Percentiles rank a stretch among this genome's conserved stretches.
Evolutionary conservation across 495 filamentous ascomycete species (phyloP).

Genomic region (Penicillium desertorum): DNA sequence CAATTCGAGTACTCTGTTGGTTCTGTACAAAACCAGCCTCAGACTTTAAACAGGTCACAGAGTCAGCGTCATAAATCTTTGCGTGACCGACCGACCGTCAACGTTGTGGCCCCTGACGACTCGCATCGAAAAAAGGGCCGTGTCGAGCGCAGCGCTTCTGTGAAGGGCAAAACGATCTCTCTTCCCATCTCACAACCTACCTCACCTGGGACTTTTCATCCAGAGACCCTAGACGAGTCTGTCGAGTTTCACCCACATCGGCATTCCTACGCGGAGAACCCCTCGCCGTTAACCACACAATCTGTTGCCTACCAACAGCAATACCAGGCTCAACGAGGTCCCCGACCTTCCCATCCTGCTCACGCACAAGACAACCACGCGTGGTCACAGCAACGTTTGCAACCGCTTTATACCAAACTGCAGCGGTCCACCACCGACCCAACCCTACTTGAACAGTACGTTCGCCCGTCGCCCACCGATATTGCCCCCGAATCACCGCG

Average conservation of each 20-base stretch:
- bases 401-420: slow-evolving; percentile 18
- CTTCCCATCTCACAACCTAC: slow-evolving; percentile 27
- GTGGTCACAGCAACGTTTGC: slow-evolving; percentile 17
- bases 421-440: slow-evolving; percentile 36
- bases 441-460: slow-evolving; percentile 41
- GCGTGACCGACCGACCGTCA: slow-evolving; percentile 31
- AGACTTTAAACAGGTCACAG: slow-evolving; percentile 29
- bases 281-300: slow-evolving; percentile 10
- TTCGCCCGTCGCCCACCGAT: slow-evolving; percentile 47
- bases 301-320: slow-evolving; percentile 25
- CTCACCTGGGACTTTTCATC: slow-evolving; percentile 23
- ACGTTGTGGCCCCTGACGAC: slow-evolving; percentile 20
- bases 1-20: slow-evolving; percentile 5
- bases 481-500: slow-evolving; percentile 23
- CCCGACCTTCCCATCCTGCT: slow-evolving; percentile 15
- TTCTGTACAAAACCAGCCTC: slow-evolving; percentile 1
- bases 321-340: slow-evolving; percentile 12
- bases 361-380: slow-evolving; percentile 13
- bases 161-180: slow-evolving; percentile 24
- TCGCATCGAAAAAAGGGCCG: slow-evolving; percentile 17
- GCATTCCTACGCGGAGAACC: slow-evolving; percentile 15
- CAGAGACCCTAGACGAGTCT: slow-evolving; percentile 24
- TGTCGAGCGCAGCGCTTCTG: slow-evolving; percentile 25
- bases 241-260: slow-evolving; percentile 23
- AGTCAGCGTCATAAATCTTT: slow-evolving; percentile 29